Percentiles rank a stretch among this genome's conserved stretches.
Conservation (phyloP, 768 basidiomycete species). For the Tricholoma flavovirens region DNA sequence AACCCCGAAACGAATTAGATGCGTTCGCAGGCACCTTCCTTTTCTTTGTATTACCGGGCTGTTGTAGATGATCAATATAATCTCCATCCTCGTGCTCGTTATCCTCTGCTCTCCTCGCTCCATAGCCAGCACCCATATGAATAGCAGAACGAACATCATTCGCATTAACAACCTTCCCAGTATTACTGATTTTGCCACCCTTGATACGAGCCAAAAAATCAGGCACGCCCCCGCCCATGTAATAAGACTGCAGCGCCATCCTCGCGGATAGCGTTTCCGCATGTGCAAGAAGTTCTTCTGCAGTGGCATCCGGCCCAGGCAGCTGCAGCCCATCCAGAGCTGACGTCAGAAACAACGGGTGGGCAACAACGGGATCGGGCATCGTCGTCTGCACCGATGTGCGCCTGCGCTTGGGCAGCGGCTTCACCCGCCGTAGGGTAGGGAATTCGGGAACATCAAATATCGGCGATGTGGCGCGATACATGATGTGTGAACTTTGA, state of each 20-base stretch:
- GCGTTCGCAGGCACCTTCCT: slow-evolving; percentile 76
- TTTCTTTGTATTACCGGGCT: slow-evolving; percentile 84
- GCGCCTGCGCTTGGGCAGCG: slow-evolving; percentile 71
- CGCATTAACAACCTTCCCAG: slow-evolving; percentile 7
- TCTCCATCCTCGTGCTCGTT: slow-evolving; percentile 56
- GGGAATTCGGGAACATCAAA: slow-evolving; percentile 65
- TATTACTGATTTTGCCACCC: slow-evolving; percentile 1
- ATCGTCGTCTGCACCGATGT: slow-evolving; percentile 29
- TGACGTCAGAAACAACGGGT: background rate
- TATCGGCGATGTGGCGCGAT: slow-evolving; percentile 50
- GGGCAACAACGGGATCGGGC: background rate
- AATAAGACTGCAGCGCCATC: slow-evolving; percentile 58
- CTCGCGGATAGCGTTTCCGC: slow-evolving; percentile 53
- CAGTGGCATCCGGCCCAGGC: slow-evolving; percentile 39
- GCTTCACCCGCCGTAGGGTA: slow-evolving; percentile 62
- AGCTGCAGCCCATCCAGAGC: slow-evolving; percentile 18
- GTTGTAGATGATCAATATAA: slow-evolving; percentile 63
- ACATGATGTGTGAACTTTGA: slow-evolving; percentile 32
- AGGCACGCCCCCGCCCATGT: slow-evolving; percentile 39
- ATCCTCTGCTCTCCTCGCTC: slow-evolving; percentile 31
- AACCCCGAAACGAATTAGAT: slow-evolving; percentile 41
- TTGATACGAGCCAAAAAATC: slow-evolving; percentile 28
- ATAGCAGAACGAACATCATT: slow-evolving; percentile 8
- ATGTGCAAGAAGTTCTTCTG: slow-evolving; percentile 54
- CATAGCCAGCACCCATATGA: slow-evolving; percentile 18